Conservation (phyloP, 2,329 filamentous ascomycete genomes). For the Clonostachys byssicola region DNA sequence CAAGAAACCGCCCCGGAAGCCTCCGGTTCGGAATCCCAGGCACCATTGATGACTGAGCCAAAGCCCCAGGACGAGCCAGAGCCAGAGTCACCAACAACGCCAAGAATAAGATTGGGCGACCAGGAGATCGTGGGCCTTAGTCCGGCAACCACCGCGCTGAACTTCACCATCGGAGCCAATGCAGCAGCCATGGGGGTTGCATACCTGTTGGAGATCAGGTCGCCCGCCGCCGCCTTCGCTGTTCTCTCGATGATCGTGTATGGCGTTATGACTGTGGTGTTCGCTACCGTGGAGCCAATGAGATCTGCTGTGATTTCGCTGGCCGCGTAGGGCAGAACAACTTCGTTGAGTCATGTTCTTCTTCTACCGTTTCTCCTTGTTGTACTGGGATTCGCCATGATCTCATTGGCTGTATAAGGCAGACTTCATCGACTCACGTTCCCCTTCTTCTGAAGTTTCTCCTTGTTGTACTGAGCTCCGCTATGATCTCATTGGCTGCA, state of each 20-base stretch:
- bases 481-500: not conserved
- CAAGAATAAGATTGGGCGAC: not conserved
- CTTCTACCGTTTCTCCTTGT: too few relatives aligned
- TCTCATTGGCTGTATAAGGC: constrained; percentile 16
- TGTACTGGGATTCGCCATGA: constrained; percentile 31
- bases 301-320: constrained; percentile 26
- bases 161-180: constrained; percentile 52
- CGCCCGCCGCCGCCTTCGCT: constrained; percentile 49
- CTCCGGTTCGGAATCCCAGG: not conserved
- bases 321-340: constrained; percentile 7
- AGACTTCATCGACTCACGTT: too few relatives aligned
- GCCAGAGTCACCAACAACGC: not conserved
- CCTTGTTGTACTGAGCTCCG: too few relatives aligned
- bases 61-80: not conserved
- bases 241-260: constrained; percentile 54
- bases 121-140: constrained; percentile 15
- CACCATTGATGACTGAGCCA: not conserved
- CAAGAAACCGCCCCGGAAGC: not conserved
- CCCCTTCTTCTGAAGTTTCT: too few relatives aligned
- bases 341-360: too few relatives aligned
- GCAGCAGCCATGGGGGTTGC: constrained; percentile 57
- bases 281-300: constrained; percentile 44
- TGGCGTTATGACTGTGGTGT: constrained; percentile 50
- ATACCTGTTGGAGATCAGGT: constrained; percentile 49
- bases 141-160: constrained; percentile 38